A percentile compares a stretch with the other conserved stretches of the same genome.
Evolutionary conservation across 2,329 filamentous ascomycete species (phyloP).

Genomic region (Capronia coronata): DNA sequence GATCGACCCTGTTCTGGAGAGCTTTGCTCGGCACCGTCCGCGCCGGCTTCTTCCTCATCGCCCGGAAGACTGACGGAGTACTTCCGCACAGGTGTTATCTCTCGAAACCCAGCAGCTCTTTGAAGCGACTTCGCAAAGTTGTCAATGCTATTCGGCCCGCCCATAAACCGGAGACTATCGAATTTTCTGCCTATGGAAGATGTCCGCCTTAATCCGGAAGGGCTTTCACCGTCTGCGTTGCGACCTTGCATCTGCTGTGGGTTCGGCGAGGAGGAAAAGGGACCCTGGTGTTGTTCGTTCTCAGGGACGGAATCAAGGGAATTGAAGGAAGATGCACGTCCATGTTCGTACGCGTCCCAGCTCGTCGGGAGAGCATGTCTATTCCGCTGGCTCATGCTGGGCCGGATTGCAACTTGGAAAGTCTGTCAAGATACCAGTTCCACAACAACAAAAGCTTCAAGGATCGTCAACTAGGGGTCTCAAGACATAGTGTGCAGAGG

Average conservation of each 20-base stretch:
- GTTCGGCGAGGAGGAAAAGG: constrained; percentile 21
- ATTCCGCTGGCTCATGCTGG: constrained; percentile 23
- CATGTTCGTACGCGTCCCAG: constrained; percentile 32
- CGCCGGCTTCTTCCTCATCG: constrained; percentile 48
- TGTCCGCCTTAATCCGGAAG: constrained; percentile 22
- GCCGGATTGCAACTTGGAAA: neutral
- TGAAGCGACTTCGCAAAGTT: constrained; percentile 92
- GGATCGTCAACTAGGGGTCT: too few species aligned
- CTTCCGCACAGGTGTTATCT: constrained; percentile 69
- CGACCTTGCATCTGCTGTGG: constrained; percentile 1
- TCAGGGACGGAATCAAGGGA: constrained; percentile 30
- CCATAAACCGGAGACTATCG: constrained; percentile 56
- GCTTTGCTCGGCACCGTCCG: constrained; percentile 26
- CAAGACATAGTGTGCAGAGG: neutral
- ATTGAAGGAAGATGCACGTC: constrained; percentile 29
- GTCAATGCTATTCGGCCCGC: constrained; percentile 87
- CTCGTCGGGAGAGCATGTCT: constrained; percentile 22
- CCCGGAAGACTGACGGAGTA: constrained; percentile 63
- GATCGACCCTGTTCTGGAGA: constrained; percentile 27
- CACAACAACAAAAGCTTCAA: neutral
- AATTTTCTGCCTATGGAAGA: constrained; percentile 46
- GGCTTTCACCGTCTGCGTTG: neutral
- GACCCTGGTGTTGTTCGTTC: constrained; percentile 23
- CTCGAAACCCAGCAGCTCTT: constrained; percentile 78
- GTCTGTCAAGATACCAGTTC: neutral